A percentile compares a stretch with the other conserved stretches of the same genome.
Conservation (phyloP, 257 asterid species). For the Eucommia ulmoides region DNA sequence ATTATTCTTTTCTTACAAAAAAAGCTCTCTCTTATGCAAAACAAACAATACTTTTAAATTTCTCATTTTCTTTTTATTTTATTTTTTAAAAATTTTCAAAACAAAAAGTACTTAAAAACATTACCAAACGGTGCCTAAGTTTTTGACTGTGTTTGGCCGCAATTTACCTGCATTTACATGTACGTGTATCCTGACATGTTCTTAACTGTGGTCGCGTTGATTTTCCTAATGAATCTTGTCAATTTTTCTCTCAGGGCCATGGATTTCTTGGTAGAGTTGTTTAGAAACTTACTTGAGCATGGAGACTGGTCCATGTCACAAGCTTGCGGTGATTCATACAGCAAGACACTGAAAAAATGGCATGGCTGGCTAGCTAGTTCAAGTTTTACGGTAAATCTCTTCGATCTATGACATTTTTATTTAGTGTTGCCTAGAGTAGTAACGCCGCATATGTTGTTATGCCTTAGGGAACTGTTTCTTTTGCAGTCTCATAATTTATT, state of each 20-base stretch:
- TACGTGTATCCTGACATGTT: constrained; percentile 6
- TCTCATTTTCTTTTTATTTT: too few relatives aligned
- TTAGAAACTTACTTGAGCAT: constrained; percentile 60
- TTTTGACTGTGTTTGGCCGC: too few relatives aligned
- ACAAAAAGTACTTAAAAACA: too few relatives aligned
- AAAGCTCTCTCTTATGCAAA: too few relatives aligned
- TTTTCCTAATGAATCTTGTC: neutral
- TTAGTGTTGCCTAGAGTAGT: neutral
- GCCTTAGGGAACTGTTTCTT: too few relatives aligned
- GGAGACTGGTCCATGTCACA: constrained; percentile 90
- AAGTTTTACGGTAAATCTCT: constrained; percentile 54
- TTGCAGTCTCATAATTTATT: too few relatives aligned
- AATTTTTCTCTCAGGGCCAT: constrained; percentile 54
- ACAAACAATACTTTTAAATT: too few relatives aligned
- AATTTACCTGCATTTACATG: constrained; percentile 6
- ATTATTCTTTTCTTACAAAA: too few relatives aligned
- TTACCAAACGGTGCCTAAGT: too few relatives aligned
- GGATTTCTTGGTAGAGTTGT: constrained; percentile 87
- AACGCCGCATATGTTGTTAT: neutral
- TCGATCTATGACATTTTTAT: neutral
- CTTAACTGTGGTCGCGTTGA: neutral
- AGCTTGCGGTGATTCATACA: constrained; percentile 77
- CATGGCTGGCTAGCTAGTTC: constrained; percentile 99
- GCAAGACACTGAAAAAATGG: constrained; percentile 73
- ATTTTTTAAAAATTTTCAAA: too few relatives aligned